Evolutionary conservation across 306 rosid species (phyloP).

Genomic region (Acmispon strigosus): DNA sequence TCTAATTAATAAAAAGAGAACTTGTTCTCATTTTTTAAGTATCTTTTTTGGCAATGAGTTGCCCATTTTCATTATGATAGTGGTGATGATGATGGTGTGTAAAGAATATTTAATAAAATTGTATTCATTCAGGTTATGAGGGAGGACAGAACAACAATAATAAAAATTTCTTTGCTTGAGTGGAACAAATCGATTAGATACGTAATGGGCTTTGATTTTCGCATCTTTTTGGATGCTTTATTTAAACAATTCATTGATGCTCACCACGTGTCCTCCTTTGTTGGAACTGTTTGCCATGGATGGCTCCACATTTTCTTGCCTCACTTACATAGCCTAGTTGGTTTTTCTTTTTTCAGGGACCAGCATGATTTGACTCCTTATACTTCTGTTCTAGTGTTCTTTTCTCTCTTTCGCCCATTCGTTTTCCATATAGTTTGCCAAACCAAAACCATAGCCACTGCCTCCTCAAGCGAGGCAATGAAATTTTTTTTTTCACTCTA

Average conservation of each 20-base stretch:
- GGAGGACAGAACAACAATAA: background rate
- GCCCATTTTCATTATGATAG: slow-evolving; percentile 3
- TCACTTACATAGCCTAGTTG: background rate
- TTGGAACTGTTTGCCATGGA: slow-evolving; percentile 6
- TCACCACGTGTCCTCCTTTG: slow-evolving; percentile 37
- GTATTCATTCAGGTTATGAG: slow-evolving; percentile 1
- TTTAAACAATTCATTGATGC: slow-evolving; percentile 23
- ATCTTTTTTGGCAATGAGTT: background rate
- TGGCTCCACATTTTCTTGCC: slow-evolving; percentile 16
- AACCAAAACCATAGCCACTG: slow-evolving; percentile 9
- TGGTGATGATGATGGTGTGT: background rate
- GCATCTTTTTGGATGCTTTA: slow-evolving; percentile 1
- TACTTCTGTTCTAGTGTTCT: background rate
- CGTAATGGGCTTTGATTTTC: slow-evolving; percentile 27
- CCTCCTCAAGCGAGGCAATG: slow-evolving; percentile 18
- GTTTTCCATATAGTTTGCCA: background rate
- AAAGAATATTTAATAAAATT: slow-evolving; percentile 8
- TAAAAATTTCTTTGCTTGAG: background rate
- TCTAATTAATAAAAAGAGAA: background rate
- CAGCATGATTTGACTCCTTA: slow-evolving; percentile 28
- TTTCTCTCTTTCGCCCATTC: background rate
- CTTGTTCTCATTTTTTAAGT: background rate
- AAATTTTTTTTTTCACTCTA: background rate
- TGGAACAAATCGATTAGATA: slow-evolving; percentile 30
- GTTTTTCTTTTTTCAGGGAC: slow-evolving; percentile 18